phyloP scores from a whole-genome alignment of 768 basidiomycete species.

The Boletus insuetus region DNA sequence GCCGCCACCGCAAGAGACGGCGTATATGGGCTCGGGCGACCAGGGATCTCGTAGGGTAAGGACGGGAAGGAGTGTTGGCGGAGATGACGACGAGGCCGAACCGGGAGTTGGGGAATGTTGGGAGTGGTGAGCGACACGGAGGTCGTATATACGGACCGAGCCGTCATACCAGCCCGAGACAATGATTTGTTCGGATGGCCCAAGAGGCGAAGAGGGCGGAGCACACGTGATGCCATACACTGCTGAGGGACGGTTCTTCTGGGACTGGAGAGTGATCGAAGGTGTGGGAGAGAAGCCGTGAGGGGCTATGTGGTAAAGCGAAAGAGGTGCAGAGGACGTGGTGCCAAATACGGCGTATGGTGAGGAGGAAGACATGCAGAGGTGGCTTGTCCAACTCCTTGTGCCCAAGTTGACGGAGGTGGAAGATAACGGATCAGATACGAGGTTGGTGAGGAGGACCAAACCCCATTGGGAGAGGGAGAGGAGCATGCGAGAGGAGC shows the following conservation, averaged over 20 bases:
- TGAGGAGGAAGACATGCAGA: slow-evolving; percentile 48
- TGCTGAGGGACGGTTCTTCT: slow-evolving; percentile 42
- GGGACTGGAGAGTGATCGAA: slow-evolving; percentile 45
- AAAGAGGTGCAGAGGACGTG: slow-evolving; percentile 53
- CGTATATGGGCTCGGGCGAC: slow-evolving; percentile 72
- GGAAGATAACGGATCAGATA: slow-evolving; percentile 15
- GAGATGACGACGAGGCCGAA: slow-evolving; percentile 15
- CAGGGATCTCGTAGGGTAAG: slow-evolving; percentile 64
- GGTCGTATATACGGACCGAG: slow-evolving; percentile 67
- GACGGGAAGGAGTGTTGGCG: slow-evolving; percentile 50
- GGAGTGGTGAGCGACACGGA: slow-evolving; percentile 46
- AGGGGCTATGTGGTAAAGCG: slow-evolving; percentile 51
- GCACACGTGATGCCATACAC: slow-evolving; percentile 71
- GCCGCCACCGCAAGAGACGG: slow-evolving; percentile 73
- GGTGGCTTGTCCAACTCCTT: slow-evolving; percentile 63
- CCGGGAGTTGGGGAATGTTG: not conserved
- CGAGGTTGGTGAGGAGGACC: slow-evolving; percentile 39
- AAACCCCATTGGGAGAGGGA: slow-evolving; percentile 58
- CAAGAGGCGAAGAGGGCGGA: slow-evolving; percentile 64
- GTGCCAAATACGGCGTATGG: slow-evolving; percentile 71
- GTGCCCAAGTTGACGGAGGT: slow-evolving; percentile 43
- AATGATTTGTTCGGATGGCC: slow-evolving; percentile 65
- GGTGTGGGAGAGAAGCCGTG: slow-evolving; percentile 47
- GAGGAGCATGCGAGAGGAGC: slow-evolving; percentile 43
- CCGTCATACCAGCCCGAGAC: slow-evolving; percentile 86